phyloP scores from a whole-genome alignment of 169 alveolate genomes.

The Eimeria falciformis region DNA sequence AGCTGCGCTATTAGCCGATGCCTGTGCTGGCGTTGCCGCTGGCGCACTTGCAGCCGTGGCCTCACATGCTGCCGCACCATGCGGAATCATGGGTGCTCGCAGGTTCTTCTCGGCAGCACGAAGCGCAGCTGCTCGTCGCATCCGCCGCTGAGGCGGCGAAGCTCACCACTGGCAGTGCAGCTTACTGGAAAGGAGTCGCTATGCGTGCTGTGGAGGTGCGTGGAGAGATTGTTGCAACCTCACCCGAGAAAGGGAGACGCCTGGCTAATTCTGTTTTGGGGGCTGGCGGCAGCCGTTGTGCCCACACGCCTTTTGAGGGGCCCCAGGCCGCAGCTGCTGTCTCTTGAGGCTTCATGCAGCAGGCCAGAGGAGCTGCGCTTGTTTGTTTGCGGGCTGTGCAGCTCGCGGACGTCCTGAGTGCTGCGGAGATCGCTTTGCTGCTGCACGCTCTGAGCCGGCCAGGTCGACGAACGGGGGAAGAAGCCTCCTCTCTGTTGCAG shows the following conservation, averaged over 20 bases:
- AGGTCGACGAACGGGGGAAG: neutral
- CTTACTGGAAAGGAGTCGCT: neutral
- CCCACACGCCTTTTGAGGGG: too few species aligned
- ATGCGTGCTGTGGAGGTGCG: slow-evolving; percentile 12
- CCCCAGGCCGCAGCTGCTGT: neutral
- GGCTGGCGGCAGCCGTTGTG: too few species aligned
- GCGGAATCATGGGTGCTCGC: too few species aligned
- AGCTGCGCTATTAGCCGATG: too few species aligned
- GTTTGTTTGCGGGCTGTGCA: neutral
- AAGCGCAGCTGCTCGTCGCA: neutral
- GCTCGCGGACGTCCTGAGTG: neutral
- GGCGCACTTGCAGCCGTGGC: too few species aligned
- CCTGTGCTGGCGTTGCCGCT: too few species aligned
- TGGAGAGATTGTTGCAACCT: neutral
- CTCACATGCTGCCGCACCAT: too few species aligned
- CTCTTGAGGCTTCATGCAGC: neutral
- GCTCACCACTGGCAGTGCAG: neutral
- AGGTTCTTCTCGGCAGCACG: too few species aligned
- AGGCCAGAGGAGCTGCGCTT: neutral
- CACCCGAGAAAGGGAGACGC: too few species aligned
- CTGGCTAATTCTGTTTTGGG: too few species aligned
- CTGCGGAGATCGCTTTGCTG: slow-evolving; percentile 4
- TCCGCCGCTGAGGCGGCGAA: slow-evolving; percentile 13
- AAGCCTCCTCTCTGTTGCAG: neutral
- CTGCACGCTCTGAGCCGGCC: slow-evolving; percentile 20